Percentiles rank a stretch among this genome's conserved stretches.
Evolutionary conservation across 768 basidiomycete species (phyloP).

Genomic region (Pisolithus orientalis): DNA sequence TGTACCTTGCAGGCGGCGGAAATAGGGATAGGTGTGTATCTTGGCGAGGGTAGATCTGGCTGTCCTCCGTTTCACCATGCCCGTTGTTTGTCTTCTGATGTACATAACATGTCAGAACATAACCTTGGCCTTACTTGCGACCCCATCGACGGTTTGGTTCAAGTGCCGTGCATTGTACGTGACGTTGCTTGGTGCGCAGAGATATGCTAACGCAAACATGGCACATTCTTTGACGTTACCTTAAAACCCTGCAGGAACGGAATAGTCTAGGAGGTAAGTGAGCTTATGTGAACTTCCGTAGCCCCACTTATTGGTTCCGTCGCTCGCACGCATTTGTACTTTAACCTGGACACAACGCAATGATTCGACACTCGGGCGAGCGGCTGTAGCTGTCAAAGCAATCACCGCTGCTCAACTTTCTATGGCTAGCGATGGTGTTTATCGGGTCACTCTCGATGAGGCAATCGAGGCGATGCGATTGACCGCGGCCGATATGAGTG

Average conservation of each 20-base stretch:
- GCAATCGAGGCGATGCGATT: constrained; percentile 94
- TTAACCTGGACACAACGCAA: neutral
- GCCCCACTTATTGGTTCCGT: neutral
- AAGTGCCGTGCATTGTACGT: constrained; percentile 89
- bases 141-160: constrained; percentile 88
- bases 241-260: constrained; percentile 47
- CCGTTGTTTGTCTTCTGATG: neutral
- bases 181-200: neutral
- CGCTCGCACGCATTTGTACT: neutral
- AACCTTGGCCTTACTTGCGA: constrained; percentile 90
- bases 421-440: constrained; percentile 85
- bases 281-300: neutral
- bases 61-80: neutral
- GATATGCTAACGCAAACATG: neutral
- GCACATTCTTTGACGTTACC: constrained; percentile 1
- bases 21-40: constrained; percentile 74
- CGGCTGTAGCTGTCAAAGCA: constrained; percentile 72
- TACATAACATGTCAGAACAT: constrained; percentile 47
- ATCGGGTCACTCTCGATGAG: constrained; percentile 85
- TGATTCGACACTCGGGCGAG: neutral
- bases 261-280: constrained; percentile 75
- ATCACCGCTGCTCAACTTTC: constrained; percentile 92
- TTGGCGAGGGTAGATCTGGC: neutral
- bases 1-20: constrained; percentile 59
- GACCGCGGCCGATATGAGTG: constrained; percentile 91